Base-by-base conservation (phyloP, 495 filamentous ascomycete species). In the Penicillium coffeae region DNA sequence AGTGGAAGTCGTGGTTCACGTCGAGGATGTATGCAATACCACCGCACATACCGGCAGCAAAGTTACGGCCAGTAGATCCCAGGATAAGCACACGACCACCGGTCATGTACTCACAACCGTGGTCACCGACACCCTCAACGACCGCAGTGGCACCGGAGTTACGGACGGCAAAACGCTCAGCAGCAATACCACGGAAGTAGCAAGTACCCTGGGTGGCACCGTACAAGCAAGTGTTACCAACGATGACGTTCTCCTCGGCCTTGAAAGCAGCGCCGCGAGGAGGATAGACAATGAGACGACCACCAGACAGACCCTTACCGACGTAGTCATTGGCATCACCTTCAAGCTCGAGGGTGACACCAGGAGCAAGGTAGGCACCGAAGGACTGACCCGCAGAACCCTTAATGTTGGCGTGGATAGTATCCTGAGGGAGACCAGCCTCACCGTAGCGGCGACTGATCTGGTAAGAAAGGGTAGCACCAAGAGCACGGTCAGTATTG, bases 41-140 rank as follows among this genome's bases (percentile, higher is more conserved):
- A 58, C 93, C 93, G 59, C 91, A 97, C 93, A 99, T 99, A 75
- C 93, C 93, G 48, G 93, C 93, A 60, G 94, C 93, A 60, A 99
- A 99, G 78, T 99, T 99, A 53, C 93, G 93, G n/a, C 93, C 93
- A 59, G 89, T 96, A 59, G 85, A 82, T 48, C 93, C 93, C 38
- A 99, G 78, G 51, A 94, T 77, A 48, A 99, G 73, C 32, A 97
- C 82, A 64, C 94, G 89, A 62, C 93, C 93, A 61, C 93, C 93
- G 50, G 93, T 98, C 93, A 99, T 99, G 80, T 99, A 99, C 75
- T 99, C 93, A 64, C 92, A 97, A 39, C 92, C 90, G 64, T 99
- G 93, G 66, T 99, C 93, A 76, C 93, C 93, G 45, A 95, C 83
- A 70, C 94, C 93, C 72, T 99, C 93, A 54, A 97, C 92, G 54